phyloP scores from a whole-genome alignment of 1,284 basidiomycete species.

The Papiliotrema nemorosa region DNA sequence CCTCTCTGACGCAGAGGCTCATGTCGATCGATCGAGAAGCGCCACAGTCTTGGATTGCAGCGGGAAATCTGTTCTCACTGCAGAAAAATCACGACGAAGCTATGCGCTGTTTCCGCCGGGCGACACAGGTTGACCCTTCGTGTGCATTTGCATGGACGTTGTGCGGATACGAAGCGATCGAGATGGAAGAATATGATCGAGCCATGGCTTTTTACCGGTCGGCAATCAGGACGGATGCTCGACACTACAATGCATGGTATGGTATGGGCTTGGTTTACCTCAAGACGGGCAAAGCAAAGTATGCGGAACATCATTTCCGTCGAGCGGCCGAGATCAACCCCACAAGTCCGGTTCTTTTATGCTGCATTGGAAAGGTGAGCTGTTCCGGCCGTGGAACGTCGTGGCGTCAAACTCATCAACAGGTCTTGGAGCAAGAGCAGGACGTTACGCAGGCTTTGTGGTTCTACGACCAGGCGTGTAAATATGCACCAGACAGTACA shows the following conservation, averaged over 20 bases:
- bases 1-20: conserved; percentile 84
- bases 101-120: conserved; percentile 83
- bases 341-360: conserved; percentile 80
- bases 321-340: conserved; percentile 86
- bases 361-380: conserved; percentile 83
- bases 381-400: too few relatives aligned
- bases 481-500: conserved; percentile 72
- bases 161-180: conserved; percentile 86
- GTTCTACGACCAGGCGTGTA: conserved; percentile 73
- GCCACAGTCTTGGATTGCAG: conserved; percentile 88
- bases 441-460: conserved; percentile 68
- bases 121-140: conserved; percentile 72
- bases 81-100: conserved; percentile 88
- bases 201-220: conserved; percentile 84
- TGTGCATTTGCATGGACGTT: conserved; percentile 91
- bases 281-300: conserved; percentile 78
- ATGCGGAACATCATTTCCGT: conserved; percentile 91
- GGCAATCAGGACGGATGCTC: conserved; percentile 77
- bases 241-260: conserved; percentile 97
- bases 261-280: conserved; percentile 93
- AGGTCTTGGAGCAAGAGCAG: conserved; percentile 78
- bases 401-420: too few relatives aligned
- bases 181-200: conserved; percentile 83
- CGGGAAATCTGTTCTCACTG: conserved; percentile 87
- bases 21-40: conserved; percentile 73